phyloP scores from a whole-genome alignment of 192 early-diverging fungal species.

The Rhizophagus prolifer region DNA sequence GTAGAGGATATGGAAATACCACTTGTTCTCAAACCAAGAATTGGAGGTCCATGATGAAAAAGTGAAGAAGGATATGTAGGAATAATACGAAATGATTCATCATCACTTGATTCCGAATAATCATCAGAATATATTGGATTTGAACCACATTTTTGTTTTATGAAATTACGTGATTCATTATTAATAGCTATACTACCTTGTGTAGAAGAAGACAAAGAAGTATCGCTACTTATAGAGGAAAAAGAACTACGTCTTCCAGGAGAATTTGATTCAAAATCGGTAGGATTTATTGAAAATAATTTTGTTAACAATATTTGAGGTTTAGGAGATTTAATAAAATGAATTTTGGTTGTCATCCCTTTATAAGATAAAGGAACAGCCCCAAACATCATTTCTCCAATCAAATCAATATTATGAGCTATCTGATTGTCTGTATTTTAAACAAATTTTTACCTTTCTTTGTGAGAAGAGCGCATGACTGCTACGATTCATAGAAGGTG shows the following conservation, averaged over 20 bases:
- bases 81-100: constrained; percentile 32
- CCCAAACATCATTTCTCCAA: constrained; percentile 52
- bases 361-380: constrained; percentile 46
- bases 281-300: constrained; percentile 41
- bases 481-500: constrained; percentile 9
- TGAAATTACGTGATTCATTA: not conserved
- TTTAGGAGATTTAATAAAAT: constrained; percentile 35
- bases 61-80: constrained; percentile 7
- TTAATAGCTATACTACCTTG: not conserved
- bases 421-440: not conserved
- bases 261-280: constrained; percentile 32
- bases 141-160: constrained; percentile 6
- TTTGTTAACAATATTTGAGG: constrained; percentile 46
- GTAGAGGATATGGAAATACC: constrained; percentile 19
- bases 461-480: not conserved
- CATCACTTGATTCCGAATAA: constrained; percentile 36
- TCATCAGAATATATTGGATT: constrained; percentile 14
- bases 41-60: constrained; percentile 35
- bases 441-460: constrained; percentile 14
- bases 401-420: constrained; percentile 36
- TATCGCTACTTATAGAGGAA: constrained; percentile 44
- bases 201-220: constrained; percentile 36
- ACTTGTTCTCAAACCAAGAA: constrained; percentile 32
- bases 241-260: constrained; percentile 36
- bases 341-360: constrained; percentile 46